Base-by-base conservation (phyloP, 129 eudicot genomes). In the Centaurea solstitialis region DNA sequence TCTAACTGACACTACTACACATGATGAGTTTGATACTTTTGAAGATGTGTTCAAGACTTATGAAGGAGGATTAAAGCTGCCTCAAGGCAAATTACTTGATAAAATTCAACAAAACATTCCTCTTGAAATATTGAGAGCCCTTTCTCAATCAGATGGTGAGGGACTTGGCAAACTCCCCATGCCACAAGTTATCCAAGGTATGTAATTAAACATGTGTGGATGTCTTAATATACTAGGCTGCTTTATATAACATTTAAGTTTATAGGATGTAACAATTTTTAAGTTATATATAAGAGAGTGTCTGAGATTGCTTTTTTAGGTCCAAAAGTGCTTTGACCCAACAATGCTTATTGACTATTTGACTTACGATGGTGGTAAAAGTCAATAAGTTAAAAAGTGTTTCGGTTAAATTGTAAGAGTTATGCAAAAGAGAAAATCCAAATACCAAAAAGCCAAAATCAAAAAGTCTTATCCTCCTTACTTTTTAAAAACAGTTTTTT, bases 181-280 rank as follows among this genome's bases (percentile, higher is more conserved):
- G 81, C 93, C 93, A 61, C 75, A 87, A 50, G 87, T 85, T 24
- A 89, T 89, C 67, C 76, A 82, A 87, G 93, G 90, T 89, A 82
- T 26, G 11, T 10, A 9, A 5, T 12, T 5, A 45, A 45, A 12
- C 4, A 45, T 11, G n/a, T n/a, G n/a, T n/a, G n/a, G n/a, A n/a
- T n/a, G 59, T 47, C 59, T 47, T 4, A 5, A 47, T 47, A n/a
- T 3, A 4, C 1, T 1, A 57, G 22, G n/a, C 64, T 50, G 13
- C 20, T 50, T 47, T 47, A 47, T 47, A 47, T 12, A 47, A 12
- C n/a, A 17, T 6, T 50, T 53, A 53, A 53, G 8, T 53, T 53
- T 15, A 53, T 4, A 53, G 0, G 18, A 50, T 17, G 20, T 3
- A 50, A 50, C 6, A 50, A 13, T 33, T 2, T 33, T 26, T 26